A percentile compares a stretch with the other conserved stretches of the same genome.
Evolutionary conservation across 1,284 basidiomycete species (phyloP).

Genomic region (Leccinum pachyderme): DNA sequence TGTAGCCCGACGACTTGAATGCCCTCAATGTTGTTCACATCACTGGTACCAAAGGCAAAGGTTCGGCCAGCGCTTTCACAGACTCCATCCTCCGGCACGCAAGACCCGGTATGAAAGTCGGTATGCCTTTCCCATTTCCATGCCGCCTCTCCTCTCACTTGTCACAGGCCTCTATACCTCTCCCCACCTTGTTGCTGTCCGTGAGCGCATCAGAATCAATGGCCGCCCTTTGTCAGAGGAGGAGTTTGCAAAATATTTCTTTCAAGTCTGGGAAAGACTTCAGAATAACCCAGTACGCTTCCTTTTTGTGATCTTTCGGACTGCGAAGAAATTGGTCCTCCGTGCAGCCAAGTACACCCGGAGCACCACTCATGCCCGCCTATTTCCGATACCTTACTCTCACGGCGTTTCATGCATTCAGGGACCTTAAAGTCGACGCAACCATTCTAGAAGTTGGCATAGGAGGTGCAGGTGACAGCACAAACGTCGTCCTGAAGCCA

Average conservation of each 20-base stretch:
- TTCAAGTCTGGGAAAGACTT: constrained; percentile 93
- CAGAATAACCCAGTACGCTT: constrained; percentile 51
- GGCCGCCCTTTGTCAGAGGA: constrained; percentile 88
- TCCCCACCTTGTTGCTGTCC: constrained; percentile 93
- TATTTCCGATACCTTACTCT: constrained; percentile 96
- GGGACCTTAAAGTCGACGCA: constrained; percentile 77
- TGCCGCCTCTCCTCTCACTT: constrained; percentile 5
- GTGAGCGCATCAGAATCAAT: constrained; percentile 95
- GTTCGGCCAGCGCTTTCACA: constrained; percentile 93
- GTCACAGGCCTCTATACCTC: constrained; percentile 88
- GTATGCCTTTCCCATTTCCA: constrained; percentile 37
- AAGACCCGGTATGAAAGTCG: constrained; percentile 69
- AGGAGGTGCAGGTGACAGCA: constrained; percentile 93
- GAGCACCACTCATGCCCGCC: constrained; percentile 74
- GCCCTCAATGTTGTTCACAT: constrained; percentile 92
- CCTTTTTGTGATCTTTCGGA: neutral
- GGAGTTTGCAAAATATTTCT: constrained; percentile 89
- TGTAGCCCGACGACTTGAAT: constrained; percentile 70
- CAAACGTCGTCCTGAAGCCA: constrained; percentile 92
- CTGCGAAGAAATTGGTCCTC: constrained; percentile 2
- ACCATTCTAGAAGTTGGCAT: constrained; percentile 97
- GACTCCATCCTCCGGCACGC: constrained; percentile 70
- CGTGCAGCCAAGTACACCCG: constrained; percentile 47
- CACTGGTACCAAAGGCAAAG: constrained; percentile 99
- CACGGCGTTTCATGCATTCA: constrained; percentile 90